A percentile compares a stretch with the other conserved stretches of the same genome.
Evolutionary conservation across 306 rosid species (phyloP).

Genomic region (Comarum palustre): DNA sequence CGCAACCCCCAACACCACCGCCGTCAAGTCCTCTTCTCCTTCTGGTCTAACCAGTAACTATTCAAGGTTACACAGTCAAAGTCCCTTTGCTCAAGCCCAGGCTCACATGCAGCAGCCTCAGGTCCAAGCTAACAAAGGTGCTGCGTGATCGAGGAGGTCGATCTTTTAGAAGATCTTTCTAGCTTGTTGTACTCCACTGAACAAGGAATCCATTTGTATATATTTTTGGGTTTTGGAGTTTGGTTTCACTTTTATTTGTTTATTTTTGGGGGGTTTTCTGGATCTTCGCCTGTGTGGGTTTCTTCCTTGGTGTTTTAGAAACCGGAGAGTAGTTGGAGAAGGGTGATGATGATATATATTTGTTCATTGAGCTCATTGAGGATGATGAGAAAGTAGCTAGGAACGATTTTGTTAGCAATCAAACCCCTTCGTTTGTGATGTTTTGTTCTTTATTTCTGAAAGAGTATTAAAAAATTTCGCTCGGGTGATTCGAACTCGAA

Average conservation of each 20-base stretch:
- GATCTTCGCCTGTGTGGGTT: no score
- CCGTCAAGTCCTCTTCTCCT: neutral
- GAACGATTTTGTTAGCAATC: no score
- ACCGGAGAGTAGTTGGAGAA: no score
- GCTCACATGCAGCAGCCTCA: constrained; percentile 36
- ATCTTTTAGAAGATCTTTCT: neutral
- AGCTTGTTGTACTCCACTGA: constrained; percentile 10
- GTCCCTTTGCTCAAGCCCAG: constrained; percentile 28
- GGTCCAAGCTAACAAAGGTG: constrained; percentile 16
- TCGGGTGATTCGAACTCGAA: no score
- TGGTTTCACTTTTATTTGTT: neutral
- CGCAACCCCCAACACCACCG: neutral
- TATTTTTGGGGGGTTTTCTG: no score
- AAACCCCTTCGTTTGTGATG: no score
- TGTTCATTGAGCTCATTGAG: no score
- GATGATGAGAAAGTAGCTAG: no score
- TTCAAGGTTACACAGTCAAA: constrained; percentile 21
- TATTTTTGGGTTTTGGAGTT: constrained; percentile 27
- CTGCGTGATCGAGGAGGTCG: constrained; percentile 25
- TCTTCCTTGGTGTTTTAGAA: no score
- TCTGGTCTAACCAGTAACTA: constrained; percentile 24
- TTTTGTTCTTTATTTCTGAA: no score
- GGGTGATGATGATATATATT: no score
- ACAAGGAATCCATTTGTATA: constrained; percentile 17
- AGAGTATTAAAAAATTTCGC: no score